Base-by-base conservation (phyloP, 2,329 filamentous ascomycete genomes). In the Fusarium camptoceras region DNA sequence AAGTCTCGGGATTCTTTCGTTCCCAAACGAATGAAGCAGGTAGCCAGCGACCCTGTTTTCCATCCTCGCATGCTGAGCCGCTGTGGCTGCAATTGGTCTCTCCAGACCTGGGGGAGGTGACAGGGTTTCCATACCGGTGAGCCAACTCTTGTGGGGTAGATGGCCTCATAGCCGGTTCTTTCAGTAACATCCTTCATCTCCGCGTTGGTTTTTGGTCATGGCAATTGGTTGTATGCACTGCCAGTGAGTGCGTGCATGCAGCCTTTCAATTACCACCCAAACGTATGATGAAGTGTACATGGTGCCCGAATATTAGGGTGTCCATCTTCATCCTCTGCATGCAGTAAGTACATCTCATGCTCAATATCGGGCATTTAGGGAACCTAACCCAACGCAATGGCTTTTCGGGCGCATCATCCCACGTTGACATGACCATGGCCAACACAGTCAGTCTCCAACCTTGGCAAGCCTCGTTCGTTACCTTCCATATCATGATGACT, bases 111-210 rank as follows among this genome's bases (percentile, higher is more conserved):
- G 34, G 34, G 34, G 34, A 37, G 34, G 34, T 37, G 34, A 50
- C 48, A 51, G 53, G 64, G 64, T 59, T 64, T 55, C 67, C 67
- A 70, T 70, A 70, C 67, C 67, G 67, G 67, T 70, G 67, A 70
- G 66, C 56, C 39, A 31, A 31, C 27, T 55, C 49, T 34, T 70
- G 67, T 70, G 67, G 67, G 67, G 66, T 67, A 70, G 66, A 65
- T 64, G 66, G 62, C 62, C 66, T 70, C 67, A 67, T 46, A 14
- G 49, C 43, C 20, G 51, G 39, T 56, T 44, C 39, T 54, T 67
- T 66, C 50, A 30, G 59, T 55, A 46, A 64, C 42, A 64, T 34
- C n/a, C 25, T 46, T 66, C 66, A 69, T 69, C 66, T 69, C 66
- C 49, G 66, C 44, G 49, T 41, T 16, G 54, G 22, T 41, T 37